Evolutionary conservation across 1,284 basidiomycete species (phyloP), one percentile per base, ranked within the genome.

Genomic region (Microstroma glucosiphilum): DNA sequence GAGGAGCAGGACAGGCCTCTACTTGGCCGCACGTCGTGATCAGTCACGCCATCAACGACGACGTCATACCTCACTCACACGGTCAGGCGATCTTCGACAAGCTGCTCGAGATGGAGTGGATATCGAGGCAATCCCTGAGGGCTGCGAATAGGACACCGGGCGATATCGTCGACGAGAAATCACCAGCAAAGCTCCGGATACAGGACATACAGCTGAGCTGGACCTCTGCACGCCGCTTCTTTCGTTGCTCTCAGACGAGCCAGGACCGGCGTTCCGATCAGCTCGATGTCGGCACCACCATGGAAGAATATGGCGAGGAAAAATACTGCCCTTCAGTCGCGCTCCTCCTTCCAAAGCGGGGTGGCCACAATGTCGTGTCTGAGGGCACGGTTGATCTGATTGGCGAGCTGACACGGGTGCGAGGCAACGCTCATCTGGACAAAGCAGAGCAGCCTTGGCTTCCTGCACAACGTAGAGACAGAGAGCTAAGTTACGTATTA

Each of bases 1-100:
- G 13, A 2, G 21, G 51, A 19, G 13, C 3, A 15, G 21, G 6
- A 8, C 51, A 54, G 25, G 51, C 51, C 2, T 26, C 8, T 7
- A 21, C 6, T 15, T 54, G 51, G 40, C 85, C 85, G 0, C 84
- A 88, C 4, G 84, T 91, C 6, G 81, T 94, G 13, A 84, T 96
- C 65, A 85, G 86, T 0, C 92, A 96, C 76, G 86, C 91, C 1
- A 83, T 85, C 69, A 83, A 91, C 74, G 92, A 96, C 80, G 83
- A 82, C 73, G 87, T 91, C 46, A 92, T 96, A 59, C 89, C 89
- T 0, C 80, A 84, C 71, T 81, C 83, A 0, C 92, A 96, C 77
- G 89, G 67, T 2, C 53, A 64, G 1, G 51, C 43, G 0, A 61
- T 76, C 2, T 71, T 70, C 57, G n/a, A 59, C 8, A 41, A 48